phyloP scores from a whole-genome alignment of 2,329 filamentous ascomycete genomes.

The Rutstroemia sp. region DNA sequence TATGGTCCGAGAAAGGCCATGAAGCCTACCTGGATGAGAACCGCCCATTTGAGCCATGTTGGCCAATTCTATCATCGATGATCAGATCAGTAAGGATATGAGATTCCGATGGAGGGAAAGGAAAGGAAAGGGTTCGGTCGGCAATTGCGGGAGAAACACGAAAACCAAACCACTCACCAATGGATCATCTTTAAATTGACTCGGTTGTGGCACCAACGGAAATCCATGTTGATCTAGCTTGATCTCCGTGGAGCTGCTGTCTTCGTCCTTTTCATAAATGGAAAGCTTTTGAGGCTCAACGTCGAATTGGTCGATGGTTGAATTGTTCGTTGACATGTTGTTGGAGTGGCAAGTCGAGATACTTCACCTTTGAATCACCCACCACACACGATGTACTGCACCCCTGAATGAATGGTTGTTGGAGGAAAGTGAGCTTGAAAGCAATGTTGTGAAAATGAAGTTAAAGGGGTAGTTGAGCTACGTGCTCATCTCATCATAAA shows the following conservation, averaged over 20 bases:
- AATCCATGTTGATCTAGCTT: conserved; percentile 22
- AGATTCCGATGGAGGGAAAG: background rate
- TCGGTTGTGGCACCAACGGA: conserved; percentile 27
- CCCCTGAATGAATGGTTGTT: background rate
- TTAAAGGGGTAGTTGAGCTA: background rate
- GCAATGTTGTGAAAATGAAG: background rate
- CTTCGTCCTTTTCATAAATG: conserved; percentile 7
- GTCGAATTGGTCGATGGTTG: conserved; percentile 4
- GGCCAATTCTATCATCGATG: conserved; percentile 24
- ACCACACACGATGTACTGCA: background rate
- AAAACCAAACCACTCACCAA: conserved; percentile 17
- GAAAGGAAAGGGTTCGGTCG: background rate
- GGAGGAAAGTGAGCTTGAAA: background rate
- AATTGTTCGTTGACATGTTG: background rate
- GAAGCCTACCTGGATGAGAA: conserved; percentile 27
- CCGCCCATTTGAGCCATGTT: conserved; percentile 28
- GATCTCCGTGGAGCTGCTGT: conserved; percentile 5
- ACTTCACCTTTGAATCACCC: too few species aligned
- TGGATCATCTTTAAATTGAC: conserved; percentile 27
- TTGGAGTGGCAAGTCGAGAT: too few species aligned
- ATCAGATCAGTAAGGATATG: background rate
- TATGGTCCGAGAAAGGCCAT: conserved; percentile 29
- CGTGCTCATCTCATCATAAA: background rate
- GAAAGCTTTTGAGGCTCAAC: background rate
- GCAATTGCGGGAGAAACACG: background rate